A percentile compares a stretch with the other conserved stretches of the same genome.
Evolutionary conservation across 805 yeast species (phyloP).

Genomic region (Candida xiaguanensis): DNA sequence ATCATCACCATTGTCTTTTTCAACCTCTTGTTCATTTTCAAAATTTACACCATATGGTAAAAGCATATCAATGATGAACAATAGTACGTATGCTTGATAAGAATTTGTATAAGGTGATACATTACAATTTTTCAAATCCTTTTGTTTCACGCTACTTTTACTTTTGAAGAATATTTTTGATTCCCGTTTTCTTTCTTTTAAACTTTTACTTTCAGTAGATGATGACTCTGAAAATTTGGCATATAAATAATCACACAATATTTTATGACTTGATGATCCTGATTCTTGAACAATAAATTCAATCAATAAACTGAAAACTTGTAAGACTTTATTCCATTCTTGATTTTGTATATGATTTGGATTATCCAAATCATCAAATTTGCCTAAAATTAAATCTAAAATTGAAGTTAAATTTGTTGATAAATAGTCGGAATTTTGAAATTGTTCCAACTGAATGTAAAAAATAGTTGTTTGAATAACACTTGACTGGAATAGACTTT

Average conservation of each 20-base stretch:
- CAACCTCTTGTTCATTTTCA: slow-evolving; percentile 3
- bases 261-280: slow-evolving; percentile 37
- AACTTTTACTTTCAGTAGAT: not conserved
- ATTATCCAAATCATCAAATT: slow-evolving; percentile 22
- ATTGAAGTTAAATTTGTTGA: slow-evolving; percentile 23
- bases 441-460: slow-evolving; percentile 38
- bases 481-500: slow-evolving; percentile 25
- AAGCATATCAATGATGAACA: slow-evolving; percentile 26
- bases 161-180: slow-evolving; percentile 23
- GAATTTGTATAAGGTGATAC: slow-evolving; percentile 32
- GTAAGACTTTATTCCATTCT: slow-evolving; percentile 27
- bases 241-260: slow-evolving; percentile 27
- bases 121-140: slow-evolving; percentile 13
- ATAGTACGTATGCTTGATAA: slow-evolving; percentile 29
- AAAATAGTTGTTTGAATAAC: slow-evolving; percentile 30
- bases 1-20: slow-evolving; percentile 15
- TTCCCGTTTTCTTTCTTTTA: slow-evolving; percentile 17
- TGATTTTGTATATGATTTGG: slow-evolving; percentile 28
- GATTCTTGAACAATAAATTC: slow-evolving; percentile 32
- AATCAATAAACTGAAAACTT: slow-evolving; percentile 27
- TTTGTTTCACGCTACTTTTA: slow-evolving; percentile 15
- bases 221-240: slow-evolving; percentile 19
- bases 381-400: slow-evolving; percentile 27
- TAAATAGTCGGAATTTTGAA: slow-evolving; percentile 36
- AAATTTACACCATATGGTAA: slow-evolving; percentile 36